A percentile compares a stretch with the other conserved stretches of the same genome.
Evolutionary conservation across 2,329 filamentous ascomycete species (phyloP).

Genomic region (Fusarium miscanthi): DNA sequence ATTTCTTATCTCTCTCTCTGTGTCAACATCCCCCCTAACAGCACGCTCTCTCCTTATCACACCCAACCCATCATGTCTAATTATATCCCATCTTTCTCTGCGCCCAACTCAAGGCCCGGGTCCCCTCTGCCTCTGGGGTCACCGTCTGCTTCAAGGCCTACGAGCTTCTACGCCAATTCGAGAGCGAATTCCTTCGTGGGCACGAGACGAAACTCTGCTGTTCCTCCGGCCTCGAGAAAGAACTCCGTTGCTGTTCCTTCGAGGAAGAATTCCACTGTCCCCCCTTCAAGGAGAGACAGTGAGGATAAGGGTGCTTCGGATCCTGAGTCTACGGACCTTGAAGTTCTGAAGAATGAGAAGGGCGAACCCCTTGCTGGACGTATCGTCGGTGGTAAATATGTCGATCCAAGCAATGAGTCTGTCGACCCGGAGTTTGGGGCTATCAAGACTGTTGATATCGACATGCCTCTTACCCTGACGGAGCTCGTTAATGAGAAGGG

Average conservation of each 20-base stretch:
- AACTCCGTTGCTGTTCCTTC: constrained; percentile 23
- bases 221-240: constrained; percentile 11
- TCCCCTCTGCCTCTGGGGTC: constrained; percentile 34
- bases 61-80: constrained; percentile 27
- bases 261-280: constrained; percentile 13
- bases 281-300: constrained; percentile 12
- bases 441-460: constrained; percentile 37
- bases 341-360: constrained; percentile 29
- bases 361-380: constrained; percentile 27
- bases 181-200: constrained; percentile 36
- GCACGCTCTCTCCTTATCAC: constrained; percentile 5
- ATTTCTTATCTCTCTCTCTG: constrained; percentile 22
- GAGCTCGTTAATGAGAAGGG: constrained; percentile 31
- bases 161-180: constrained; percentile 37
- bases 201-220: constrained; percentile 17
- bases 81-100: constrained; percentile 39
- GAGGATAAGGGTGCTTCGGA: constrained; percentile 22
- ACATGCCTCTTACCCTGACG: constrained; percentile 36
- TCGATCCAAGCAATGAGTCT: constrained; percentile 28
- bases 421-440: constrained; percentile 30
- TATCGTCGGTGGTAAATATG: constrained; percentile 36
- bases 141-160: constrained; percentile 33
- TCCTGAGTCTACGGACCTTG: constrained; percentile 30
- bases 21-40: constrained; percentile 8
- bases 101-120: constrained; percentile 35